Base-by-base conservation (phyloP, 2,329 filamentous ascomycete genomes). In the Arthroderma sp. region DNA sequence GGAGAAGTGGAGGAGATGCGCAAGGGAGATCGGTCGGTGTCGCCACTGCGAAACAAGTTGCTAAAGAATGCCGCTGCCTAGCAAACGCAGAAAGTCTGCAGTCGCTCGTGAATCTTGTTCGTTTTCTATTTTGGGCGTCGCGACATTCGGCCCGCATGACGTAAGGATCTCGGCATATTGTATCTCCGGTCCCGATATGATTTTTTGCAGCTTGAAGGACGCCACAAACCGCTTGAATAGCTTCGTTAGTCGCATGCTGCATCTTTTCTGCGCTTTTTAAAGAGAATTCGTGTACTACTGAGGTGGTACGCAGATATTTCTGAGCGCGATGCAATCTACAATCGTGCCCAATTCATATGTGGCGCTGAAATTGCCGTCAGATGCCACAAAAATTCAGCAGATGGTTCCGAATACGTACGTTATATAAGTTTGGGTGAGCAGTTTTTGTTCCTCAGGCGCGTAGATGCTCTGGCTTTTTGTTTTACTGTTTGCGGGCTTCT, bases 351-450 rank as follows among this genome's bases (percentile, higher is more conserved):
- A 64, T 39, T 56, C 64, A 37, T 60, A 58, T 44, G 57, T 65
- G 47, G 60, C 54, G 22, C 47, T 67, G 32, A 56, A 58, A 47
- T 55, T 67, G 30, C 70, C 78, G 9, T 80, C 75, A 8, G 76
- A 76, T 50, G 63, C 70, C 43, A 65, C 72, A 45, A 77, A 74
- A 56, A 65, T 80, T 47, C 58, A 77, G 45, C 71, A 79, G 53
- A 67, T 80, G 51, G 66, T 70, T 45, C 77, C 78, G 43, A 75
- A 82, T 61, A 77, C 75, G 77, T 82, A 75, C 60, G 78, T 77
- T 50, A 55, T 53, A 55, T 55, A 28, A 46, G 45, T 45, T 48
- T 48, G 38, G 54, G 53, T 56, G 48, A 53, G 51, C 33, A 45
- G 27, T 51, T 44, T 39, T 44, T 47, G 52, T 52, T 44, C 39